phyloP scores from a whole-genome alignment of 768 basidiomycete genomes.

The Lactarius vividus region DNA sequence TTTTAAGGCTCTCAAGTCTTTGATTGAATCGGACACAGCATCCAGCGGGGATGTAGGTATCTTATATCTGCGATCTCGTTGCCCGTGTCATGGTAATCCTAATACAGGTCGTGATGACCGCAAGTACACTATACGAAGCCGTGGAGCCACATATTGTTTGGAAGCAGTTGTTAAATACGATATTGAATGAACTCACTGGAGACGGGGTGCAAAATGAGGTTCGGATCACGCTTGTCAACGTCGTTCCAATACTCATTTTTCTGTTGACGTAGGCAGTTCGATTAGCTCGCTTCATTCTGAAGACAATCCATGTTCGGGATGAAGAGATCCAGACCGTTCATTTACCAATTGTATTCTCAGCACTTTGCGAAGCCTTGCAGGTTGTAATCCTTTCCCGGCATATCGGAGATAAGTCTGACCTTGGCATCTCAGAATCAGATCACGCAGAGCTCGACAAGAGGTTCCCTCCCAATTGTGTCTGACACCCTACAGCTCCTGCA shows the following conservation, averaged over 20 bases:
- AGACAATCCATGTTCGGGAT: slow-evolving; percentile 73
- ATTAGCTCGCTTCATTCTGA: slow-evolving; percentile 70
- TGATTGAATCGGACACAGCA: slow-evolving; percentile 52
- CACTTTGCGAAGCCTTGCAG: slow-evolving; percentile 59
- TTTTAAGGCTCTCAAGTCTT: slow-evolving; percentile 64
- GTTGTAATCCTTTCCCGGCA: slow-evolving; percentile 42
- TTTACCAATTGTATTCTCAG: slow-evolving; percentile 73
- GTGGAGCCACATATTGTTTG: slow-evolving; percentile 86
- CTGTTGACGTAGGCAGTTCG: slow-evolving; percentile 50
- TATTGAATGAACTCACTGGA: slow-evolving; percentile 54
- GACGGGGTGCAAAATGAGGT: slow-evolving; percentile 50
- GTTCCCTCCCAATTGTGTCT: slow-evolving; percentile 13
- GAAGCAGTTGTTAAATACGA: slow-evolving; percentile 63
- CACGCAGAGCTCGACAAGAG: not conserved
- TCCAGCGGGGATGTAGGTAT: slow-evolving; percentile 57
- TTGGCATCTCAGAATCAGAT: slow-evolving; percentile 8
- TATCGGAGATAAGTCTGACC: not conserved
- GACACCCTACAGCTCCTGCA: slow-evolving; percentile 17
- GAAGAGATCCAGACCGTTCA: slow-evolving; percentile 83
- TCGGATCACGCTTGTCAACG: slow-evolving; percentile 18
- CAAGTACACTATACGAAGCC: slow-evolving; percentile 87
- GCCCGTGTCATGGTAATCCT: not conserved
- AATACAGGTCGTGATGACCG: slow-evolving; percentile 70
- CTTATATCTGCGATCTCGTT: not conserved
- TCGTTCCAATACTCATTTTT: slow-evolving; percentile 9